Percentiles rank a stretch among this genome's conserved stretches.
These are phyloP conservation scores for Candida chilensis DNA, from an alignment of 805 yeast genomes.

Conservation along the genomic window DNA sequence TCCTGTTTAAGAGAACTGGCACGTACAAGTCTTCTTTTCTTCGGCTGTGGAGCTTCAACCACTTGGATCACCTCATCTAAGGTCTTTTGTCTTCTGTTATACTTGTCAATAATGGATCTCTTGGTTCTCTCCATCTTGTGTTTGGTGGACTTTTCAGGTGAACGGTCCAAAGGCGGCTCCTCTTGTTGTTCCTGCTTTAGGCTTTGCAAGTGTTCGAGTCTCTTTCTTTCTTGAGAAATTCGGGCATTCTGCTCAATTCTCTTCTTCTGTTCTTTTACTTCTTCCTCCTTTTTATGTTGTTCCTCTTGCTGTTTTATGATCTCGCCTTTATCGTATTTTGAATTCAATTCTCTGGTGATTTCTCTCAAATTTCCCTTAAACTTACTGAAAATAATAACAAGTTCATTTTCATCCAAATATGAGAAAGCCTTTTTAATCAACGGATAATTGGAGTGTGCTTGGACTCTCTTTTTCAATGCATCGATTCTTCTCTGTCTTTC, in stretches of 20 bases:
- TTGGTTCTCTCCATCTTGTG: slow-evolving; percentile 28
- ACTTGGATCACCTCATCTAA: no score
- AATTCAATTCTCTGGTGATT: slow-evolving; percentile 25
- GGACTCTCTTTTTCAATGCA: no score
- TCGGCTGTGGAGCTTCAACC: slow-evolving; percentile 8
- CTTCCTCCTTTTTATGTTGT: slow-evolving; percentile 1
- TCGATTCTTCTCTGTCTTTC: no score
- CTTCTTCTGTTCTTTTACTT: slow-evolving; percentile 1
- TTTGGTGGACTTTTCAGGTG: slow-evolving; percentile 22
- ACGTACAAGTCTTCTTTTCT: slow-evolving; percentile 25
- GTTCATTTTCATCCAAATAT: slow-evolving; percentile 28
- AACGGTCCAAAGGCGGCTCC: slow-evolving; percentile 5
- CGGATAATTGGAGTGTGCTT: not conserved
- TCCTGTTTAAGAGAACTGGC: slow-evolving; percentile 13
- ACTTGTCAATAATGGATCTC: slow-evolving; percentile 31
- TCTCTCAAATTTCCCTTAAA: slow-evolving; percentile 32
- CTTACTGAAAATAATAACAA: slow-evolving; percentile 30
- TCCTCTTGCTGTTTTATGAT: slow-evolving; percentile 5
- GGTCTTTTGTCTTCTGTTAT: slow-evolving; percentile 19
- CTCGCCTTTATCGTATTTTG: slow-evolving; percentile 18
- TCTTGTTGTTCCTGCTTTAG: slow-evolving; percentile 6
- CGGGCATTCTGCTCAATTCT: no score
- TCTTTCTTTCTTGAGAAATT: slow-evolving; percentile 1
- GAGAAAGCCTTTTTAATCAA: slow-evolving; percentile 10
- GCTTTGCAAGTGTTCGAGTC: not conserved